Evolutionary conservation across 2,329 filamentous ascomycete species (phyloP), one percentile per base, ranked within the genome.

Genomic region (Zelopaecilomyces penicillatus): DNA sequence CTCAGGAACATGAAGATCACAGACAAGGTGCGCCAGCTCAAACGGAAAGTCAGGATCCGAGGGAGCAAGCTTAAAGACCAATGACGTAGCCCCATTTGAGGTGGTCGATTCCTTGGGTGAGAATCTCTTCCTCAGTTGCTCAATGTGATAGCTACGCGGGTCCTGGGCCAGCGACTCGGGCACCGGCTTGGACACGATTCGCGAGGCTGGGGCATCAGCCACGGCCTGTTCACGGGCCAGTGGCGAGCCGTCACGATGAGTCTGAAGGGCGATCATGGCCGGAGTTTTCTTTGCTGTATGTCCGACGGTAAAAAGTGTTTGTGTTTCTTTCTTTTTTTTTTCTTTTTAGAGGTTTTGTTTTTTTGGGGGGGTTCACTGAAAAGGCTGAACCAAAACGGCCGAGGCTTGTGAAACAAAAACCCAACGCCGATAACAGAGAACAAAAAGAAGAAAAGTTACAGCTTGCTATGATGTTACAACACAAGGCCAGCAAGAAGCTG

Each of bases 21-120:
- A 90, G 35, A 85, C 73, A 30, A 93, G 68, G 34, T 75, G 69
- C 28, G 80, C 74, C 57, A 91, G 69, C 49, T 89, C 84, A 61
- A 87, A 91, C 1, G 87, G 84, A 55, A 93, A 91, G 57, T 93
- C 87, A 0, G 87, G 87, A 58, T 93, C 87, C 5, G 86, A 88
- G 5, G 87, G 87, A 9, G 65, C 66, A 49, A 93, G 65, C 42
- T 71, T 77, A 62, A 91, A 86, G 7, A 69, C 65, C 34, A 90
- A 63, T 11, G 75, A 71, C 0, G 76, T 78, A 3, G 70, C 70
- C 40, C 75, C 72, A 48, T 74, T 63, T 5, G 62, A 57, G 3
- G 68, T 55, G 10, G 57, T 65, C 8, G 65, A 63, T 48, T 75
- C 69, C 40, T 63, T 66, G 5, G 74, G 69, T 1, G 66, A 69